Percentiles rank a stretch among this genome's conserved stretches.
Conservation (phyloP, 352 stramenopile species). For the Pythium brassicae region DNA sequence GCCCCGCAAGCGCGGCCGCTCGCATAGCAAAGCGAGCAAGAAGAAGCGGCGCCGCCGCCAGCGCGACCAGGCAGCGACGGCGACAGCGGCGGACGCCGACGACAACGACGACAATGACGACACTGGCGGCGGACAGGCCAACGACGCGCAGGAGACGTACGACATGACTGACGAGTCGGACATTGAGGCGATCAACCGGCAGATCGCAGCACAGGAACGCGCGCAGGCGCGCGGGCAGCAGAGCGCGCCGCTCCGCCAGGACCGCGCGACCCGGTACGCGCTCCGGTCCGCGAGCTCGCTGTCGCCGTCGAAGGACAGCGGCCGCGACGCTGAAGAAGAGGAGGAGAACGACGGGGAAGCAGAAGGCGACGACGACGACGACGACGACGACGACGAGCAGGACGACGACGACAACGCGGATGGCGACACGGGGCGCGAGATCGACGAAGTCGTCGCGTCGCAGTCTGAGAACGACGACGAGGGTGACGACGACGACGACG, state of each 20-base stretch:
- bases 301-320: conserved; percentile 24
- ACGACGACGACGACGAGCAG: conserved; percentile 24
- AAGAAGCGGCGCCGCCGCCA: conserved; percentile 6
- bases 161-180: conserved; percentile 43
- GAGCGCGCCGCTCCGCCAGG: conserved; percentile 14
- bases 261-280: conserved; percentile 44
- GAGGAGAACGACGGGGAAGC: conserved; percentile 23
- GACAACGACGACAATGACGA: conserved; percentile 30
- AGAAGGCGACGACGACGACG: conserved; percentile 21
- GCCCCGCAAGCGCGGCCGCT: conserved; percentile 5
- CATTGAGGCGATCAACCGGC: conserved; percentile 52
- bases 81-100: conserved; percentile 18
- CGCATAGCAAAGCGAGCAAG: background rate
- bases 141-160: conserved; percentile 18
- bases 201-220: conserved; percentile 42
- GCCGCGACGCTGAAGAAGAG: conserved; percentile 15
- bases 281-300: conserved; percentile 37
- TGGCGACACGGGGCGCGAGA: conserved; percentile 15
- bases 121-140: conserved; percentile 14
- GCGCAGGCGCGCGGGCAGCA: conserved; percentile 21
- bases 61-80: conserved; percentile 8
- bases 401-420: conserved; percentile 21
- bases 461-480: conserved; percentile 22
- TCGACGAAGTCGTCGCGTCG: background rate
- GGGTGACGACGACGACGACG: conserved; percentile 24